A percentile compares a stretch with the other conserved stretches of the same genome.
phyloP scores from a whole-genome alignment of 371 early-diverging fungal genomes.

The Apophysomyces elegans region DNA sequence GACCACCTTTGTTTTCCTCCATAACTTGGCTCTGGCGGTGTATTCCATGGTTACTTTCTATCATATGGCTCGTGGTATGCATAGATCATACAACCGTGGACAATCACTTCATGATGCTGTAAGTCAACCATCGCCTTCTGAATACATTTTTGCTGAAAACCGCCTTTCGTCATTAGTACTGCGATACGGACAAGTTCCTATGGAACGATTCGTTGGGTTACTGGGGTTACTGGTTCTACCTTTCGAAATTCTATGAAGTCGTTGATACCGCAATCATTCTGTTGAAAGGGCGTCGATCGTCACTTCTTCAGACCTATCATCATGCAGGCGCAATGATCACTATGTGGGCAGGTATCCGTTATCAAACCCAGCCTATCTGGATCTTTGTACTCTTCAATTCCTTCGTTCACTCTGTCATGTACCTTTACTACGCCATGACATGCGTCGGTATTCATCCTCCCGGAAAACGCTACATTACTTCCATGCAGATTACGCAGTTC shows the following conservation, averaged over 20 bases:
- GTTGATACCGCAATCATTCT: slow-evolving; percentile 87
- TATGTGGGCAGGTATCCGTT: slow-evolving; percentile 76
- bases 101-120: slow-evolving; percentile 47
- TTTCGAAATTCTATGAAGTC: slow-evolving; percentile 89
- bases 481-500: slow-evolving; percentile 90
- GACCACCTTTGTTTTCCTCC: slow-evolving; percentile 69
- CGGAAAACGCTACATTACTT: slow-evolving; percentile 83
- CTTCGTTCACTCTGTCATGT: slow-evolving; percentile 92
- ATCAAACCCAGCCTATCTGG: slow-evolving; percentile 79
- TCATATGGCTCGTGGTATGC: slow-evolving; percentile 60
- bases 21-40: slow-evolving; percentile 72
- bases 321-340: slow-evolving; percentile 83
- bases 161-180: slow-evolving; percentile 47
- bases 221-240: slow-evolving; percentile 84
- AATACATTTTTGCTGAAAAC: too few relatives aligned
- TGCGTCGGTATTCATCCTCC: slow-evolving; percentile 79
- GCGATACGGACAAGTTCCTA: slow-evolving; percentile 67
- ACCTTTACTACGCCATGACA: slow-evolving; percentile 83
- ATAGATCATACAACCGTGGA: slow-evolving; percentile 50
- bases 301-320: slow-evolving; percentile 87
- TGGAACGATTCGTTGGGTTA: slow-evolving; percentile 78
- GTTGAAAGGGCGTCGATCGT: slow-evolving; percentile 78
- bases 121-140: slow-evolving; percentile 29
- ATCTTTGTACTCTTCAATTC: slow-evolving; percentile 90
- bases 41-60: slow-evolving; percentile 77